Conservation (phyloP, 1,284 basidiomycete species). For the Golubevia pallescens region DNA sequence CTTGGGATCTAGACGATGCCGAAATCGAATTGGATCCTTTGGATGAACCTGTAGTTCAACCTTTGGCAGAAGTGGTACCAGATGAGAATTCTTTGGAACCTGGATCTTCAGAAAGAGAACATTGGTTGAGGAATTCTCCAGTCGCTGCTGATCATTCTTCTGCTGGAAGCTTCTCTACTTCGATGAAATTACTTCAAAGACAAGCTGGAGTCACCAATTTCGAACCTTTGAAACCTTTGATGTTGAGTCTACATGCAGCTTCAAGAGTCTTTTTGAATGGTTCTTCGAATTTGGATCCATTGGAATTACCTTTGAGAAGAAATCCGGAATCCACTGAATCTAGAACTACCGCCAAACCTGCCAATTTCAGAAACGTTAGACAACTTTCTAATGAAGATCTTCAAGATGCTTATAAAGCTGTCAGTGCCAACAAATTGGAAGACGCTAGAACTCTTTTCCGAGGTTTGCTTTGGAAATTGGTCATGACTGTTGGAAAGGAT, state of each 20-base stretch:
- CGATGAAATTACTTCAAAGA: constrained; percentile 56
- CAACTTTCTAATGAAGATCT: constrained; percentile 38
- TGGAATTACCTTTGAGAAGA: constrained; percentile 48
- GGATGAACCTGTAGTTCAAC: constrained; percentile 42
- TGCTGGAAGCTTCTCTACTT: constrained; percentile 57
- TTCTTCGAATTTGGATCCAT: constrained; percentile 26
- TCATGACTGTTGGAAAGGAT: constrained; percentile 42
- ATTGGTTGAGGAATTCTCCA: constrained; percentile 63
- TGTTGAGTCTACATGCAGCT: constrained; percentile 41
- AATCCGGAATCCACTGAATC: constrained; percentile 56
- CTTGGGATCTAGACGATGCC: constrained; percentile 53
- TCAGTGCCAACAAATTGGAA: constrained; percentile 56
- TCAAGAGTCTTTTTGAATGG: constrained; percentile 44
- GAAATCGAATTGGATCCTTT: constrained; percentile 20
- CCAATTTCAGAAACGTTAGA: constrained; percentile 37
- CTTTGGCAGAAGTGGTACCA: constrained; percentile 32
- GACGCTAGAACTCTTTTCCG: constrained; percentile 58
- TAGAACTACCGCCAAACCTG: constrained; percentile 42
- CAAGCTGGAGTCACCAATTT: constrained; percentile 60
- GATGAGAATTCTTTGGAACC: constrained; percentile 46
- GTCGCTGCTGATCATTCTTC: constrained; percentile 59
- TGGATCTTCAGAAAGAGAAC: constrained; percentile 55
- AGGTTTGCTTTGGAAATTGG: constrained; percentile 44
- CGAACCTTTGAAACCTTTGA: constrained; percentile 48
- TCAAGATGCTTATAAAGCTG: constrained; percentile 57